Base-by-base conservation (phyloP, 371 early-diverging fungal genomes). In the Lichtheimia ramosa region DNA sequence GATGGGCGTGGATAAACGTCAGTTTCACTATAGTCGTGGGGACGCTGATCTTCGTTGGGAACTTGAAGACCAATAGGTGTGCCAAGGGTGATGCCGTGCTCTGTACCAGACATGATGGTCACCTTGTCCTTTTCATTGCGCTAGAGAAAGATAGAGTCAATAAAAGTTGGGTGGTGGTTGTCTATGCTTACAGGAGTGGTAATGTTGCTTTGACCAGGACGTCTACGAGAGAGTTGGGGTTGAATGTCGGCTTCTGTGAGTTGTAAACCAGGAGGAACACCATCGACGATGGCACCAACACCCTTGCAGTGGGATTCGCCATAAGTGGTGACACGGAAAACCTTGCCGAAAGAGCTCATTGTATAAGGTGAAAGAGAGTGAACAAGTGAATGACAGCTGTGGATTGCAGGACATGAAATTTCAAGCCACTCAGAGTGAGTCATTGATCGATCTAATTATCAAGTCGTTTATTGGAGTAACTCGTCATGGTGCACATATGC, bases 281-380 rank as follows among this genome's bases (percentile, higher is more conserved):
- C 96, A 68, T 97, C 98, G 58, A 98, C 84, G 63, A 98, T 95
- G 62, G 96, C 96, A 48, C 97, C 97, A 3, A 98, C 97, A 24
- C 91, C 94, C 63, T 94, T 94, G 83, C 98, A 97, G 81, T 98
- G 98, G 18, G 96, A 95, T 82, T 98, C 98, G 63, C 98, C 97
- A 74, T 89, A 97, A 46, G 97, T 98, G n/a, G 95, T 95, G 28
- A 96, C 92, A 62, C 92, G 86, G 77, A 84, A 92, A 56, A 82
- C 66, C 43, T 77, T 83, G 59, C 93, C 93, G 77, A 92, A 92
- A 18, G 89, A 85, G 62, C 90, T 89, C 93, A 92, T 92, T 16
- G 43, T 10, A n/a, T 25, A 23, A 1, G n/a, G 34, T 15, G 25
- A 25, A 28, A 7, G 15, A 15, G 15, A 25, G 15, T 27, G 13